A percentile compares a stretch with the other conserved stretches of the same genome.
Evolutionary conservation across 2,329 filamentous ascomycete genomes (phyloP).

Genomic region (Penicillium sp.): DNA sequence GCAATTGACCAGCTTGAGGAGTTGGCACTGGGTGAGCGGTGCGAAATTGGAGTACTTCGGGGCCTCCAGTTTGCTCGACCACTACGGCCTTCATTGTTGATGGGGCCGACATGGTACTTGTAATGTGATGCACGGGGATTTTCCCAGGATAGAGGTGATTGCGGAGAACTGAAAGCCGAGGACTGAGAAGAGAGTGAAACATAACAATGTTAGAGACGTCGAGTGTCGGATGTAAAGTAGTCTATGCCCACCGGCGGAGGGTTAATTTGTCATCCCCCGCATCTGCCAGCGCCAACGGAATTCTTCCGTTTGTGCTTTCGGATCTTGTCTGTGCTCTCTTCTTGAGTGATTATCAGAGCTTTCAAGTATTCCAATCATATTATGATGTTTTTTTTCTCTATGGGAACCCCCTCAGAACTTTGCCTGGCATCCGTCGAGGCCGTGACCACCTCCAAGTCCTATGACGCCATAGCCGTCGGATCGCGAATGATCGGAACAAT

Average conservation of each 20-base stretch:
- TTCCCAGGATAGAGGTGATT: slow-evolving; percentile 12
- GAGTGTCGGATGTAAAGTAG: neutral
- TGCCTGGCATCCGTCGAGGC: neutral
- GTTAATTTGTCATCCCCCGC: slow-evolving; percentile 9
- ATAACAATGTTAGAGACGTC: slow-evolving; percentile 9
- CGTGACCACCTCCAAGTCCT: neutral
- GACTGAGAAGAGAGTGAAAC: slow-evolving; percentile 14
- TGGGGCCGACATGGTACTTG: slow-evolving; percentile 51
- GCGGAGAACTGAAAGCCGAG: slow-evolving; percentile 17
- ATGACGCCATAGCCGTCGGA: slow-evolving; percentile 7
- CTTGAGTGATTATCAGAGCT: too few species aligned
- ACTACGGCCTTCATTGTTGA: slow-evolving; percentile 73
- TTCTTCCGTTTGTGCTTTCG: neutral
- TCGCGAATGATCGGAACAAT: neutral
- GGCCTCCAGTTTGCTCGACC: slow-evolving; percentile 71
- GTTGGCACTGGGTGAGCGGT: slow-evolving; percentile 71
- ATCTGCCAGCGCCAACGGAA: slow-evolving; percentile 3
- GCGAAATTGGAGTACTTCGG: slow-evolving; percentile 71
- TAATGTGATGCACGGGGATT: neutral
- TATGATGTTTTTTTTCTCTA: too few species aligned
- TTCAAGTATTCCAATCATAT: too few species aligned
- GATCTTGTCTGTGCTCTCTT: neutral
- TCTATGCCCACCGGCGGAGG: neutral
- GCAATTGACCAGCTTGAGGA: slow-evolving; percentile 68
- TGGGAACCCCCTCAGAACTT: neutral